Evolutionary conservation across 2,329 filamentous ascomycete species (phyloP).

Genomic region (Laburnicola sp.): DNA sequence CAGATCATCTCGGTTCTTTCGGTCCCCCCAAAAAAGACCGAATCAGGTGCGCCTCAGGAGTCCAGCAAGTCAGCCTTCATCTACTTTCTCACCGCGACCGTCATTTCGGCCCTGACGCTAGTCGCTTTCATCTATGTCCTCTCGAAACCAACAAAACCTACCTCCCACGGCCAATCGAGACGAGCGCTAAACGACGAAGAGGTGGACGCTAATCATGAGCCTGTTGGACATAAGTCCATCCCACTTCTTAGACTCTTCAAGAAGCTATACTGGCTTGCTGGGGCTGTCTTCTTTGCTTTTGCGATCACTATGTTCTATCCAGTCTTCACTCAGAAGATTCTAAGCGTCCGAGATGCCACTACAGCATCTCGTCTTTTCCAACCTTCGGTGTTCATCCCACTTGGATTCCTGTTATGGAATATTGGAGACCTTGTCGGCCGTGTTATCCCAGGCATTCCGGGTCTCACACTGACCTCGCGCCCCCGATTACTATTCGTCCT

Average conservation of each 20-base stretch:
- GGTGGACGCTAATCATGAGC: slow-evolving; percentile 23
- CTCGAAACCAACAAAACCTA: slow-evolving; percentile 58
- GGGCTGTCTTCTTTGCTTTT: slow-evolving; percentile 81
- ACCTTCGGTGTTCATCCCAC: slow-evolving; percentile 79
- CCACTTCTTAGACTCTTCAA: slow-evolving; percentile 68
- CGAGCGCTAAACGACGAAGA: slow-evolving; percentile 24
- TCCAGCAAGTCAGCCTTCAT: slow-evolving; percentile 75
- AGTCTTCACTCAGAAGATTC: slow-evolving; percentile 71
- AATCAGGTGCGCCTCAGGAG: slow-evolving; percentile 35
- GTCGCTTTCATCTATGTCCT: slow-evolving; percentile 75
- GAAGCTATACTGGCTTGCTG: slow-evolving; percentile 78
- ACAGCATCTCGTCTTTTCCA: slow-evolving; percentile 65
- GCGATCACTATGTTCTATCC: slow-evolving; percentile 90
- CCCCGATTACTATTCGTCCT: slow-evolving; percentile 70
- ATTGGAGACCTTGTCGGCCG: slow-evolving; percentile 80
- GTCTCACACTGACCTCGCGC: slow-evolving; percentile 60
- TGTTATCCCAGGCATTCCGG: slow-evolving; percentile 63
- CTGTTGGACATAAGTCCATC: slow-evolving; percentile 51
- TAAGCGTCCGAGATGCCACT: slow-evolving; percentile 47
- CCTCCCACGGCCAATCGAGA: slow-evolving; percentile 29
- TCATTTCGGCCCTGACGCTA: slow-evolving; percentile 70
- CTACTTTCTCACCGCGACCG: slow-evolving; percentile 88
- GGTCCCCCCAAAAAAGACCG: slow-evolving; percentile 53
- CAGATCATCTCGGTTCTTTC: slow-evolving; percentile 83
- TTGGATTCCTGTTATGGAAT: slow-evolving; percentile 94